Evolutionary conservation across 352 stramenopile genomes (phyloP), one percentile per base, ranked within the genome.

Genomic region (Elongisporangium prolatum): DNA sequence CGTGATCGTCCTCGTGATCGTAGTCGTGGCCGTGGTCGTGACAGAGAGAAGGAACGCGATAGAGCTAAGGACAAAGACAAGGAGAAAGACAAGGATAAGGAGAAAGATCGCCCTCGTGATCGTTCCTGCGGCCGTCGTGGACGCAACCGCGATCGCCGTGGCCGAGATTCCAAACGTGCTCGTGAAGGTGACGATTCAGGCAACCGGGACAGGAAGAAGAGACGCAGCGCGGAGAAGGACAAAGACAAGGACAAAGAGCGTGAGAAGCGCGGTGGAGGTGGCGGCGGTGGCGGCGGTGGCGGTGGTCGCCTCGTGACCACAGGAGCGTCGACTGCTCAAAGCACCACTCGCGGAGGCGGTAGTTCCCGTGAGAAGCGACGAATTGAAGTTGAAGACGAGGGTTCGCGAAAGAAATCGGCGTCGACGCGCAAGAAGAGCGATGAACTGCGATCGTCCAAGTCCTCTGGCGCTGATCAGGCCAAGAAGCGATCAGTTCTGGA

Each of bases 401-500:
- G 52, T 9, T 44, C 56, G 21, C 48, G 59, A 48, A 65, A 61
- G 59, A 40, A 63, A 37, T 50, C 40, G 14, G 16, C n/a, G 55
- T 55, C 62, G 8, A 44, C 62, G 54, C 66, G 65, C 55, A 77
- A 74, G 60, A 77, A 74, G 67, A 75, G 68, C 53, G 71, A 84
- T 21, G 74, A 86, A 18, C 20, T 54, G 55, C 47, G 60, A 34
- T 52, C 38, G 21, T 65, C 68, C 48, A 80, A 85, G 52, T 68
- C 71, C n/a, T 77, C 75, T 22, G 71, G 74, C 24, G 80, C 90
- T 17, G 66, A 60, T 21, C 80, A 86, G 38, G 52, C 71, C 51
- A 95, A 95, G 72, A 95, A 95, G 72, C 69, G 76, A 16, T 95
- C 85, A 1, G 85, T 95, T 21, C 69, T 95, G 16, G 85, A 95